phyloP scores from a whole-genome alignment of 73 alveolate genomes.

The Paraurostyla sp. region DNA sequence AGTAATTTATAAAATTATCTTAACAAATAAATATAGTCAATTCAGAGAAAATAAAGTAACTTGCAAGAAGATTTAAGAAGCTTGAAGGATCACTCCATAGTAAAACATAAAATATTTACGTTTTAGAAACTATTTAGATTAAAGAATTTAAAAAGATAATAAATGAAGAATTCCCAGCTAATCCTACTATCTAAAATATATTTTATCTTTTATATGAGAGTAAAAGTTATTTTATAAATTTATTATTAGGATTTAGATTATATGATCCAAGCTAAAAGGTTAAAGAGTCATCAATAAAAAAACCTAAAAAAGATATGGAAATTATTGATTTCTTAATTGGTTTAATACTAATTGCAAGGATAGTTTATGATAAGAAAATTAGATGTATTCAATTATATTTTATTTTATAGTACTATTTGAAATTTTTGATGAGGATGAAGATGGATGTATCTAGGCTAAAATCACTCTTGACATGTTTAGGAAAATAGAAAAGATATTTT shows the following conservation, averaged over 20 bases:
- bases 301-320: background rate
- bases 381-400: background rate
- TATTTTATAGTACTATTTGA: constrained; percentile 1
- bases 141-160: background rate
- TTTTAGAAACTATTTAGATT: background rate
- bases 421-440: constrained; percentile 41
- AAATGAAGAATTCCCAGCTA: background rate
- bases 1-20: background rate
- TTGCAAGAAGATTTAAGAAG: background rate
- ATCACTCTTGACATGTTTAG: background rate
- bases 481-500: constrained; percentile 1
- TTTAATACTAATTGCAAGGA: constrained; percentile 1
- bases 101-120: background rate
- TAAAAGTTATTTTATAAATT: background rate
- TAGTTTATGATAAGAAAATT: constrained; percentile 14
- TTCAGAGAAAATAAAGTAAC: background rate
- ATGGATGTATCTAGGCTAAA: background rate
- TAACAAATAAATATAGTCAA: background rate
- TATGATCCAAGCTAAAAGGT: too few relatives aligned
- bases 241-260: background rate
- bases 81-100: background rate
- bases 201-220: background rate
- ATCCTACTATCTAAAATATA: background rate
- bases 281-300: background rate
- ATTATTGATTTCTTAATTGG: background rate